Percentiles rank a stretch among this genome's conserved stretches.
These are phyloP conservation scores for Colletotrichum magnum DNA, from an alignment of 2,329 filamentous ascomycete genomes.

Conservation along the genomic window DNA sequence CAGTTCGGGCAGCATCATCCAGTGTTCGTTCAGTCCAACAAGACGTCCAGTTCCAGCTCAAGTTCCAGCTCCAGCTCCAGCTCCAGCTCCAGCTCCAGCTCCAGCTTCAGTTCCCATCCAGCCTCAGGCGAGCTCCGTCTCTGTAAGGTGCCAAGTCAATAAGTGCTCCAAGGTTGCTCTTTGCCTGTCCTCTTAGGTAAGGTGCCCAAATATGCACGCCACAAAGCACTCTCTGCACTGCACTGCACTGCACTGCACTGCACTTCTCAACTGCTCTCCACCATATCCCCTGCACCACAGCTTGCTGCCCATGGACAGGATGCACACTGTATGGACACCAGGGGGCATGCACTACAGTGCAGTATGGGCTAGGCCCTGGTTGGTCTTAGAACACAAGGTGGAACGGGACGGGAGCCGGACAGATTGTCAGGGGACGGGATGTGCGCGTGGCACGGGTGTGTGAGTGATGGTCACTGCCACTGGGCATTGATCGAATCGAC, in stretches of 20 bases:
- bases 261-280: neutral
- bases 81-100: no score
- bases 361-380: slow-evolving; percentile 19
- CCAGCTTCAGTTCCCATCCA: no score
- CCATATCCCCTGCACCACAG: slow-evolving; percentile 3
- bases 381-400: slow-evolving; percentile 4
- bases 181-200: slow-evolving; percentile 1
- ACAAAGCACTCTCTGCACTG: slow-evolving; percentile 5
- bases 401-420: slow-evolving; percentile 14
- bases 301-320: slow-evolving; percentile 6
- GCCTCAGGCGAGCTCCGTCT: no score
- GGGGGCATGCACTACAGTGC: slow-evolving; percentile 12
- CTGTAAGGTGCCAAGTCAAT: no score
- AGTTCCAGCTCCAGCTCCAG: no score
- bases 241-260: slow-evolving; percentile 12
- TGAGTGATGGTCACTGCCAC: slow-evolving; percentile 23
- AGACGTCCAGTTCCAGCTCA: no score
- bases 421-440: slow-evolving; percentile 34
- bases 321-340: slow-evolving; percentile 28
- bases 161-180: neutral
- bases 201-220: neutral
- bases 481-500: slow-evolving; percentile 16
- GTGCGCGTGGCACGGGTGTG: slow-evolving; percentile 20
- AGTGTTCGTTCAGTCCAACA: no score
- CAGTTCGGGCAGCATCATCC: no score